phyloP scores from a whole-genome alignment of 345 rosid genomes.

The Draba incana region DNA sequence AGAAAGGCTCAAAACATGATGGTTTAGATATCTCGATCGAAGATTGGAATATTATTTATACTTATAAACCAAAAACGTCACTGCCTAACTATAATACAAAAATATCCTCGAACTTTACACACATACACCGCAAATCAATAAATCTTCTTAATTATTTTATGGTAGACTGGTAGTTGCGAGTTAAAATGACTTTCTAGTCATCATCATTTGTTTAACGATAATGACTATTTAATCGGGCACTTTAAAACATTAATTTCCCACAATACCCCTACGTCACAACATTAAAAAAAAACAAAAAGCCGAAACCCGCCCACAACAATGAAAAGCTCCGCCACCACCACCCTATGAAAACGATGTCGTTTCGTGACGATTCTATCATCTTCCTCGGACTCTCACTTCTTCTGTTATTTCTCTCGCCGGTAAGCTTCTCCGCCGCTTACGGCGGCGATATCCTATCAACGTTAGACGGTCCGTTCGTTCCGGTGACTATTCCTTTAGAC shows the following conservation, averaged over 20 bases:
- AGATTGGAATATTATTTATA: constrained; percentile 11
- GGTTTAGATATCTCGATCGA: constrained; percentile 11
- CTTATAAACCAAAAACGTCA: constrained; percentile 7
- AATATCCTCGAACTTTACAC: neutral
- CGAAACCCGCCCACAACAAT: too few species aligned
- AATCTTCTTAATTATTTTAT: too few species aligned
- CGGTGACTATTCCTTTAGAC: constrained; percentile 67
- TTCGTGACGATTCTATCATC: constrained; percentile 9
- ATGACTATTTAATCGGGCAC: constrained; percentile 24
- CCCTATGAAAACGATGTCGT: constrained; percentile 36
- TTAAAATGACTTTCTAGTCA: constrained; percentile 11
- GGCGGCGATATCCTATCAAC: constrained; percentile 50
- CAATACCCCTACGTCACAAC: constrained; percentile 5
- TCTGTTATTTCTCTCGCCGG: constrained; percentile 21
- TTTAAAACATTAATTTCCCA: neutral
- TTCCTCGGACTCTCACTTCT: constrained; percentile 22
- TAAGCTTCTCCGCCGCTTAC: constrained; percentile 6
- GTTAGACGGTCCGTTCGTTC: constrained; percentile 65
- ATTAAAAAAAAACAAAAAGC: neutral
- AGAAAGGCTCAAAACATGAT: constrained; percentile 29
- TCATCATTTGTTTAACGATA: constrained; percentile 22
- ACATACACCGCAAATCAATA: neutral
- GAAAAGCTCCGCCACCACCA: constrained; percentile 39
- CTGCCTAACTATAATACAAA: neutral
- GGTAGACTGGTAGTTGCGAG: neutral